phyloP scores from a whole-genome alignment of 768 basidiomycete species.

The Suillus clintonianus region DNA sequence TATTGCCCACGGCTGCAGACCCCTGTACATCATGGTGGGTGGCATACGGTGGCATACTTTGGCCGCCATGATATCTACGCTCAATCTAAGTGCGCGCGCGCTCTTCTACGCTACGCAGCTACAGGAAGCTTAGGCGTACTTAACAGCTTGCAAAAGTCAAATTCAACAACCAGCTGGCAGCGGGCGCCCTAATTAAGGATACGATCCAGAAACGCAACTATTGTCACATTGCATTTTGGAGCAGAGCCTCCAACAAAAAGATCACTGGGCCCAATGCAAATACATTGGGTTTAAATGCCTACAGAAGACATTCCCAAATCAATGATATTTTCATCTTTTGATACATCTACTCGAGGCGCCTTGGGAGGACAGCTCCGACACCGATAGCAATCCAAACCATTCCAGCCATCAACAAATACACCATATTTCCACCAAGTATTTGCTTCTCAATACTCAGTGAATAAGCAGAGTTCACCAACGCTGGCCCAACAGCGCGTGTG shows the following conservation, averaged over 20 bases:
- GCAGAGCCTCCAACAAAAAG: background rate
- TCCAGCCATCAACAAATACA: conserved; percentile 40
- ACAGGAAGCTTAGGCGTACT: background rate
- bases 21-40: background rate
- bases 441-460: conserved; percentile 17
- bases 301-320: background rate
- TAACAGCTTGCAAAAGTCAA: no score
- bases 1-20: background rate
- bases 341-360: conserved; percentile 11
- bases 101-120: no score
- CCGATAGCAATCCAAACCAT: conserved; percentile 25
- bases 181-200: no score
- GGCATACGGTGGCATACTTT: background rate
- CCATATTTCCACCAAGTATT: conserved; percentile 52
- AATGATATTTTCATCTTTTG: background rate
- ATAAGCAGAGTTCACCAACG: conserved; percentile 6
- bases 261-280: background rate
- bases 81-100: background rate
- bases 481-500: conserved; percentile 11
- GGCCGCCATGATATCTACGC: background rate
- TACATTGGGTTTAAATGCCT: background rate
- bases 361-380: conserved; percentile 30
- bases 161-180: no score
- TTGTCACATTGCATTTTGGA: background rate
- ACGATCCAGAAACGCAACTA: no score